Base-by-base conservation (phyloP, 768 basidiomycete species). In the Tricholoma matsutake region DNA sequence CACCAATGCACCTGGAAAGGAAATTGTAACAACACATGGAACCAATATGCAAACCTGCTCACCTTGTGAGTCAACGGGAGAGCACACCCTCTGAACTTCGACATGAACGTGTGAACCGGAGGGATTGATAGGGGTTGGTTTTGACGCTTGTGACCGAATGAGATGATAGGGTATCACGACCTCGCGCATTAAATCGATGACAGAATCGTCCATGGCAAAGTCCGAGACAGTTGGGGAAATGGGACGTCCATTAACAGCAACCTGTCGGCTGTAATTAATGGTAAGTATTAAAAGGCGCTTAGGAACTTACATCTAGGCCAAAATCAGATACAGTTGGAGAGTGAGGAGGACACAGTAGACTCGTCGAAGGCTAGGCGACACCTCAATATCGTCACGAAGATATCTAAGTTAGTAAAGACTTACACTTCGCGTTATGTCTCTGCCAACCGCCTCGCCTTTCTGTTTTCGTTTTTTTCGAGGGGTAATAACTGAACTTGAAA, bases 221-320 rank as follows among this genome's bases (percentile, higher is more conserved):
- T 68, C 66, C 16, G 72, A 73, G 8, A 65, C 59, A 8, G 72
- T 70, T 10, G 72, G 70, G 5, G 70, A 71, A 31, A 32, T 32
- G 29, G 51, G 11, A 53, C 16, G 31, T 53, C 51, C 32, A 53
- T 32, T 18, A 31, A 53, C 7, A n/a, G 22, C 4, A 28, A 6
- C 31, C 51, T 53, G 32, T 53, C 8, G 29, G 31, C 4, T n/a
- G 51, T 29, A 18, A 31, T 53, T 6, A 53, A 18, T 2, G 29
- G 31, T 54, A 32, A 18, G 51, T 31, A 55, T 1, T 20, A 31
- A n/a, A 29, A 32, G 4, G 16, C 32, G 5, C 47, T 5, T 41
- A 13, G 13, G 14, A 25, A 59, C 58, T 29, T 39, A 60, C 64
- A 35, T 57, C 25, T 31, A 16, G 34, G 13, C 52, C 32, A 37